Evolutionary conservation across 1,284 basidiomycete genomes (phyloP).

Genomic region (Sutorius eximius): DNA sequence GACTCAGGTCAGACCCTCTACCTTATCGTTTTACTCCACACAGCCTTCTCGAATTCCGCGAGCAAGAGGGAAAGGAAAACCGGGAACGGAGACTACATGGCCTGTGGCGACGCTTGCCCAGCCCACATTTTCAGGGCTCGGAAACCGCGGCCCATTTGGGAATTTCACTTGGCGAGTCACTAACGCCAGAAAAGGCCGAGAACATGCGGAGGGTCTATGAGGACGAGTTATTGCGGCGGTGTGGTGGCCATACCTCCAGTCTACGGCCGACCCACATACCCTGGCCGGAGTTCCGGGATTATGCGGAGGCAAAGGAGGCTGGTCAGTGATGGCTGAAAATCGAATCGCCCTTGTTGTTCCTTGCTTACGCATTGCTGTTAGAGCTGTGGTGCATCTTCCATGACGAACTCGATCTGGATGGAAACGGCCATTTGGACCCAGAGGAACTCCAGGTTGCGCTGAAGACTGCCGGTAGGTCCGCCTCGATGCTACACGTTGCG

Average conservation of each 20-base stretch:
- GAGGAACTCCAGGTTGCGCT: slow-evolving; percentile 72
- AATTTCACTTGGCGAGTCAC: slow-evolving; percentile 29
- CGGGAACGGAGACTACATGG: slow-evolving; percentile 58
- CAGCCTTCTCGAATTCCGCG: slow-evolving; percentile 62
- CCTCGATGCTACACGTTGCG: slow-evolving; percentile 16
- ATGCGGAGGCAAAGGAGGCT: slow-evolving; percentile 74
- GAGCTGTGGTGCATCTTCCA: slow-evolving; percentile 91
- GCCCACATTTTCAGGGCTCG: slow-evolving; percentile 30
- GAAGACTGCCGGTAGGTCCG: slow-evolving; percentile 64
- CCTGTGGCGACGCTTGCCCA: slow-evolving; percentile 61
- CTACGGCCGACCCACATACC: slow-evolving; percentile 52
- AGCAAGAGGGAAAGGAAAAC: slow-evolving; percentile 57
- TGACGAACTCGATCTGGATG: slow-evolving; percentile 82
- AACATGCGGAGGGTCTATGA: slow-evolving; percentile 73
- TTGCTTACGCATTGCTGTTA: slow-evolving; percentile 36
- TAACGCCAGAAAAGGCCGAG: slow-evolving; percentile 70
- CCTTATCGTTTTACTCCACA: slow-evolving; percentile 42
- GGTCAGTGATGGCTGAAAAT: slow-evolving; percentile 48
- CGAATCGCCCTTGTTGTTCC: slow-evolving; percentile 14
- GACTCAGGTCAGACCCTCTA: slow-evolving; percentile 53
- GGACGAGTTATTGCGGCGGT: slow-evolving; percentile 69
- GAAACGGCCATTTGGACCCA: slow-evolving; percentile 78
- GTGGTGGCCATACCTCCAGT: slow-evolving; percentile 51
- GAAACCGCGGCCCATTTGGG: slow-evolving; percentile 28
- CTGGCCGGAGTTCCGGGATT: slow-evolving; percentile 79